These are phyloP conservation scores for Penicillium ucsense DNA, from an alignment of 495 filamentous ascomycete species.

Conservation along the genomic window DNA sequence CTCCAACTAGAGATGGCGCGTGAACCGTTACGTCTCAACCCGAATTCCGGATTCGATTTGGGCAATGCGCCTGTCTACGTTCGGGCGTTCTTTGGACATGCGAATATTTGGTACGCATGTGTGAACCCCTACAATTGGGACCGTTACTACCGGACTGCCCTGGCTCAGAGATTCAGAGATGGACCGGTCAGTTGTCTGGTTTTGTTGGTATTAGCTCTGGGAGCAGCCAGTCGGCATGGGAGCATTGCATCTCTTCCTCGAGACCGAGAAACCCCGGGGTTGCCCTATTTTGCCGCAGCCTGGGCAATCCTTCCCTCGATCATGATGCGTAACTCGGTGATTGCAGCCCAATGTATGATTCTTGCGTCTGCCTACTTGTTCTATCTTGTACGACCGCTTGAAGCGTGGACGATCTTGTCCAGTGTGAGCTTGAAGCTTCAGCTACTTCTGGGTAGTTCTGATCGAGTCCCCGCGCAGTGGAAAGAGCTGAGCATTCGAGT, in stretches of 20 bases:
- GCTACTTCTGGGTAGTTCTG: conserved; percentile 60
- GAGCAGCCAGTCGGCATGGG: conserved; percentile 57
- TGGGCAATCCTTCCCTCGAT: conserved; percentile 68
- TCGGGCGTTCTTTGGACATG: conserved; percentile 66
- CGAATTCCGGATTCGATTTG: conserved; percentile 56
- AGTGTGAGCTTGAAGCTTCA: conserved; percentile 75
- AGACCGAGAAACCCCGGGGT: conserved; percentile 64
- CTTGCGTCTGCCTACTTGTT: conserved; percentile 72
- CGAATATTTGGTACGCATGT: conserved; percentile 78
- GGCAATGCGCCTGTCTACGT: conserved; percentile 67
- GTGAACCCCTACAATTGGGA: conserved; percentile 77
- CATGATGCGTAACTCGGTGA: conserved; percentile 68
- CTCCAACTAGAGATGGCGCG: conserved; percentile 75
- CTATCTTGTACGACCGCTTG: conserved; percentile 69
- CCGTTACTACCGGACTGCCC: conserved; percentile 61
- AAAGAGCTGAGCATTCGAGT: conserved; percentile 65
- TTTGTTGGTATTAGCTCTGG: conserved; percentile 68
- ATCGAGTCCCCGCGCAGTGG: conserved; percentile 55
- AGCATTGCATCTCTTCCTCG: conserved; percentile 64
- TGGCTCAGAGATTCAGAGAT: conserved; percentile 62
- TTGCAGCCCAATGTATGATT: conserved; percentile 69
- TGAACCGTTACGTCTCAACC: conserved; percentile 51
- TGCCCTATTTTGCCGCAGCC: conserved; percentile 69
- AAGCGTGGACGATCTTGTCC: conserved; percentile 73
- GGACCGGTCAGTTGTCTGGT: conserved; percentile 76